Percentiles rank a stretch among this genome's conserved stretches.
These are phyloP conservation scores for Hypoxylon rubiginosum DNA, from an alignment of 2,329 filamentous ascomycete genomes.

Conservation along the genomic window DNA sequence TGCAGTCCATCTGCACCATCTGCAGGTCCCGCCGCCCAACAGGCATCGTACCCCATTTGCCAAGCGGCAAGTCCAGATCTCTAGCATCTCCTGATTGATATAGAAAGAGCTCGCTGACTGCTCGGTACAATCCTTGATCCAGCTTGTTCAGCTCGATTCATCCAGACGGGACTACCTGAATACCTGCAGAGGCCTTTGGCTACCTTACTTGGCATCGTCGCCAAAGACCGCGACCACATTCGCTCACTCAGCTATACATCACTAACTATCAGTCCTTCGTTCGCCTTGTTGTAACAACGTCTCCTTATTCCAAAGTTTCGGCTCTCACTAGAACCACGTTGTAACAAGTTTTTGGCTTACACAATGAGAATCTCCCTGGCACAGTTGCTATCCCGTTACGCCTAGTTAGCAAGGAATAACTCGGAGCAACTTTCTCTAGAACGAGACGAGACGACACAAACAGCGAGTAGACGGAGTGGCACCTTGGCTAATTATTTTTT, in stretches of 20 bases:
- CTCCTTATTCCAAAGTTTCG: conserved; percentile 8
- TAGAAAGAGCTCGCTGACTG: conserved; percentile 30
- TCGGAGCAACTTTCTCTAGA: conserved; percentile 1
- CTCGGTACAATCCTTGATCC: conserved; percentile 8
- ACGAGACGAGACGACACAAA: conserved; percentile 8
- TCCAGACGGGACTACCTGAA: conserved; percentile 3
- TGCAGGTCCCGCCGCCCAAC: conserved; percentile 40
- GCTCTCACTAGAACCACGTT: not conserved
- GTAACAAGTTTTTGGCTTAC: conserved; percentile 1
- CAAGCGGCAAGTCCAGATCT: conserved; percentile 36
- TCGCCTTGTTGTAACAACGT: conserved; percentile 3
- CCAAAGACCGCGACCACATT: conserved; percentile 22
- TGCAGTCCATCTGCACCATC: conserved; percentile 35
- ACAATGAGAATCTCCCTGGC: conserved; percentile 10
- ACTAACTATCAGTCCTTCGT: conserved; percentile 28
- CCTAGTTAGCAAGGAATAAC: not conserved
- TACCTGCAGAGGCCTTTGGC: conserved; percentile 8
- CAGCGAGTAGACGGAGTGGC: conserved; percentile 7
- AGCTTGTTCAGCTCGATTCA: conserved; percentile 19
- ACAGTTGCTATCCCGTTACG: conserved; percentile 9
- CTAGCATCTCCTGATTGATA: conserved; percentile 30
- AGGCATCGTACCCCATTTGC: conserved; percentile 18
- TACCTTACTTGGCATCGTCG: conserved; percentile 13
- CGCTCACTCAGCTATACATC: conserved; percentile 26
- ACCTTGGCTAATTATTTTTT: conserved; percentile 7